Base-by-base conservation (phyloP, 345 rosid species). In the Turritis glabra region DNA sequence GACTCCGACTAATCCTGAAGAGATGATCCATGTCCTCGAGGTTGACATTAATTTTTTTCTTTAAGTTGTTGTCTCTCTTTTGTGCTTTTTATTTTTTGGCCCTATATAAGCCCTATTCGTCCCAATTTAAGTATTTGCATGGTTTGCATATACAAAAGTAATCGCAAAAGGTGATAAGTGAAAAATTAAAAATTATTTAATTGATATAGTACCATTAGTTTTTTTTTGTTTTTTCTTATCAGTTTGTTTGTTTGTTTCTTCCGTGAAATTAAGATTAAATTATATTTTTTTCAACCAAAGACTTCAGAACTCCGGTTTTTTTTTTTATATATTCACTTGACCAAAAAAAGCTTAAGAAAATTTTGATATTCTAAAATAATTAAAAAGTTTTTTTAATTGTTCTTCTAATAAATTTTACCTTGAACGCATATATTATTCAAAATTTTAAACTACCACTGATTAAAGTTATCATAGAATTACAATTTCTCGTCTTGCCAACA, bases 1-100 rank as follows among this genome's bases (percentile, higher is more conserved):
- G 11, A 60, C 73, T 69, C 80, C 80, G 54, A 77, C 80, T 44
- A 77, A 57, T 22, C 73, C 77, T 13, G 80, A 77, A 38, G 73
- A 29, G 29, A 77, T 77, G 47, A 77, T 58, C 80, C 62, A 77
- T 58, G 55, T 59, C 40, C 64, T 56, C 44, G 80, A 64, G 8
- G 62, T 65, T 48, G 35, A 40, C 80, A 77, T 77, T 27, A 38
- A 15, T 1, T 17, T 54, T 18, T 25, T 12, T 54, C 3, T 5
- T 3, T 23, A 14, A 11, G 1, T 26, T 55, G 5, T 1, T 23
- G 26, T 60, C 13, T 37, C 23, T 62, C 9, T n/a, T 12, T 21
- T 58, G 26, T 38, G 50, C 15, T 13, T 46, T 5, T 51, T 27
- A 2, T 12, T 3, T 30, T 41, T 46, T 18, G 15, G 8, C 14